A percentile compares a stretch with the other conserved stretches of the same genome.
phyloP scores from a whole-genome alignment of 2,329 filamentous ascomycete species.

The Penicillium hordei region DNA sequence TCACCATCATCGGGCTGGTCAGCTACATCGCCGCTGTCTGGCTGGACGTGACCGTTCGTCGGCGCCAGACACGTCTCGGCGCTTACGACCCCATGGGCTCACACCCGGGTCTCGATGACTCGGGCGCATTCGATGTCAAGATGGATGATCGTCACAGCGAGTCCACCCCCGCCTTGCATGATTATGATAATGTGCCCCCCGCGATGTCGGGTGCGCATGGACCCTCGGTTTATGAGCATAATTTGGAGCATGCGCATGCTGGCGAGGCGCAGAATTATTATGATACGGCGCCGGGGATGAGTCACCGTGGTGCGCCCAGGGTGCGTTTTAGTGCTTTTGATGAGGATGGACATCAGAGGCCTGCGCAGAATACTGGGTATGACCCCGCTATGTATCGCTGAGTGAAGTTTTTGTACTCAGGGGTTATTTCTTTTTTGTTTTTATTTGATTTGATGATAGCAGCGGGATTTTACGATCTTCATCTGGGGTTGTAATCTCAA shows the following conservation, averaged over 20 bases:
- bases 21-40: constrained; percentile 49
- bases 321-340: constrained; percentile 26
- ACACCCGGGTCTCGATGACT: constrained; percentile 27
- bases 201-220: constrained; percentile 6
- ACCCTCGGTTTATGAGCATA: constrained; percentile 3
- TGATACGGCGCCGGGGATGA: constrained; percentile 25
- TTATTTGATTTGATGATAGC: not conserved
- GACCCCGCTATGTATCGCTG: constrained; percentile 36
- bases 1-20: constrained; percentile 50
- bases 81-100: constrained; percentile 50
- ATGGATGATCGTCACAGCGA: constrained; percentile 28
- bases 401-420: constrained; percentile 3
- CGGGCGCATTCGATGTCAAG: constrained; percentile 36
- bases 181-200: constrained; percentile 12
- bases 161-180: constrained; percentile 11
- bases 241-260: constrained; percentile 24
- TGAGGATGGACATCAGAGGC: constrained; percentile 24
- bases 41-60: constrained; percentile 53
- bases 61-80: constrained; percentile 47
- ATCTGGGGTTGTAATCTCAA: not conserved
- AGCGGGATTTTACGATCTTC: not conserved
- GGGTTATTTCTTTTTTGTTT: not conserved
- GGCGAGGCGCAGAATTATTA: constrained; percentile 32
- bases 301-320: constrained; percentile 17
- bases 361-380: constrained; percentile 37